A percentile compares a stretch with the other conserved stretches of the same genome.
Conservation (phyloP, 306 rosid species). For the Rubus idaeus region DNA sequence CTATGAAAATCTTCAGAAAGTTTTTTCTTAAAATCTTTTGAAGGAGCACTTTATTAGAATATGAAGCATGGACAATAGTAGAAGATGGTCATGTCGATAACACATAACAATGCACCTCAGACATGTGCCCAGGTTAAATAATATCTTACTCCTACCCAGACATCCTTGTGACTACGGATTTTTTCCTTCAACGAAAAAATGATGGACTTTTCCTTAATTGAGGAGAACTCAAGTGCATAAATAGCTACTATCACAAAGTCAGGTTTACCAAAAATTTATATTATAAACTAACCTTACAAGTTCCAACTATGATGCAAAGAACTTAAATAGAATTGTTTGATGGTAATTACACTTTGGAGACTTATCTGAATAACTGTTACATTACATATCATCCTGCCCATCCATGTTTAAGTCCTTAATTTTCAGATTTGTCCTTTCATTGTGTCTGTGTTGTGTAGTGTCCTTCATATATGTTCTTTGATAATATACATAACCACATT, state of each 20-base stretch:
- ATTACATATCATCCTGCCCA: not conserved
- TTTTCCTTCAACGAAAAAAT: not conserved
- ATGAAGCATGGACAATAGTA: not conserved
- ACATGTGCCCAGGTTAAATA: not conserved
- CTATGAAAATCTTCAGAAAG: slow-evolving; percentile 21
- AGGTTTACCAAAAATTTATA: not conserved
- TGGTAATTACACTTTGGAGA: not conserved
- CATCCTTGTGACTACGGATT: not conserved
- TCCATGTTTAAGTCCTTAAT: not conserved
- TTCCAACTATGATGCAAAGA: not conserved
- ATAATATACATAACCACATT: not conserved
- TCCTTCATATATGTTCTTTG: not conserved
- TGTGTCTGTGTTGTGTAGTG: not conserved
- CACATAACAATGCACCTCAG: not conserved
- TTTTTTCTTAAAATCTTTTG: not conserved
- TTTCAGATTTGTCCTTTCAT: not conserved
- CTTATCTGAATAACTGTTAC: not conserved
- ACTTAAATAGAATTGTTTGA: not conserved
- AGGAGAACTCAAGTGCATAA: not conserved
- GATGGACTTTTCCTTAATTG: not conserved
- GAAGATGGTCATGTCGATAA: not conserved
- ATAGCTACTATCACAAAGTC: not conserved
- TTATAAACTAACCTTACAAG: not conserved
- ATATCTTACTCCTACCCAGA: not conserved
- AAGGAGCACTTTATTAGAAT: not conserved